phyloP scores from a whole-genome alignment of 768 basidiomycete genomes.

The Galerina marginata region DNA sequence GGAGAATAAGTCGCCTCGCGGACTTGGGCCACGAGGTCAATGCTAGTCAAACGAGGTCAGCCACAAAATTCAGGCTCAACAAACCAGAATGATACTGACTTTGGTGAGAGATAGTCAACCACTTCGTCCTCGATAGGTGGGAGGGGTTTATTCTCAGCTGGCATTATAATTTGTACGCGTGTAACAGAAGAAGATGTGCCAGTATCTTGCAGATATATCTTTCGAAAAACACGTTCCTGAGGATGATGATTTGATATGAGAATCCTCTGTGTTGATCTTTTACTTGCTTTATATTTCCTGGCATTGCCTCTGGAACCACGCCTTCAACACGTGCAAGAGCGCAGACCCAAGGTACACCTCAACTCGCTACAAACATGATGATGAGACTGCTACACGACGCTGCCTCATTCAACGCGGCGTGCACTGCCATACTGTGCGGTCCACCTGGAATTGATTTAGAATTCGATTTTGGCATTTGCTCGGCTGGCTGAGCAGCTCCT shows the following conservation, averaged over 20 bases:
- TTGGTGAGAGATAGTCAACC: background rate
- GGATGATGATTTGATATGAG: too few relatives aligned
- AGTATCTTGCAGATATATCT: background rate
- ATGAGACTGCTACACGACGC: background rate
- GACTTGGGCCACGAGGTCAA: slow-evolving; percentile 25
- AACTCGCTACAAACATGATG: background rate
- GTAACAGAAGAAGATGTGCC: background rate
- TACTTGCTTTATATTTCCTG: too few relatives aligned
- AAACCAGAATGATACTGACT: slow-evolving; percentile 8
- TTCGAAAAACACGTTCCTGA: background rate
- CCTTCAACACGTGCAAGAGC: background rate
- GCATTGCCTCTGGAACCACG: background rate
- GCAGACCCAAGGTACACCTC: background rate
- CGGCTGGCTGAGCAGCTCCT: too few relatives aligned
- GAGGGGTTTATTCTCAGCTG: slow-evolving; percentile 25
- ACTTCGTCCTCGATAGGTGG: slow-evolving; percentile 15
- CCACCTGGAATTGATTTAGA: too few relatives aligned
- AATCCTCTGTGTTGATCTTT: too few relatives aligned
- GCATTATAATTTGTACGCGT: slow-evolving; percentile 16
- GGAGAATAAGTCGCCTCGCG: slow-evolving; percentile 31
- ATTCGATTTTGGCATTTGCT: too few relatives aligned
- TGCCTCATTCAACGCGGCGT: background rate
- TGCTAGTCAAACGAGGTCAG: slow-evolving; percentile 3
- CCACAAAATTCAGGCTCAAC: background rate
- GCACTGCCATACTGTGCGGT: background rate